Conservation (phyloP, 768 basidiomycete genomes). For the Tulasnella calospora region DNA sequence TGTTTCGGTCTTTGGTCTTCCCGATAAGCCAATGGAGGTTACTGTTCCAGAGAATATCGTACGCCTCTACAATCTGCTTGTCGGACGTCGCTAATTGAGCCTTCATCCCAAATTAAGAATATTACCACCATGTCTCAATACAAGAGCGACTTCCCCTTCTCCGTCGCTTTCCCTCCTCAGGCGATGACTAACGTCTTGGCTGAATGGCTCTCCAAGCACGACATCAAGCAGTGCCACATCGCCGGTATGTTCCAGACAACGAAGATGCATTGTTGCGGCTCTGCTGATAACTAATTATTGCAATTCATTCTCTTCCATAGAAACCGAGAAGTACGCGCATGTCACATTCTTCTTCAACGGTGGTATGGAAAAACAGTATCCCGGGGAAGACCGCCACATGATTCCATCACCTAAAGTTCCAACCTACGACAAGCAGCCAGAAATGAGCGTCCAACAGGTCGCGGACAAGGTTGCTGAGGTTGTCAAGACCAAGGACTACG, state of each 20-base stretch:
- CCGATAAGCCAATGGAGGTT: slow-evolving; percentile 80
- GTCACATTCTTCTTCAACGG: slow-evolving; percentile 99
- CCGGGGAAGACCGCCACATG: slow-evolving; percentile 76
- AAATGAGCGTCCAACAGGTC: slow-evolving; percentile 83
- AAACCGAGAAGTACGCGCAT: slow-evolving; percentile 98
- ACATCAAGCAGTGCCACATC: slow-evolving; percentile 79
- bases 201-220: slow-evolving; percentile 79
- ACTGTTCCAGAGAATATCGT: slow-evolving; percentile 76
- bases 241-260: slow-evolving; percentile 50
- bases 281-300: background rate
- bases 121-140: slow-evolving; percentile 94
- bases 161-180: slow-evolving; percentile 89
- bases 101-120: slow-evolving; percentile 43
- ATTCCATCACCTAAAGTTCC: slow-evolving; percentile 89
- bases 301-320: slow-evolving; percentile 36
- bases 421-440: slow-evolving; percentile 87
- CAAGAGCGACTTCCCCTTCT: slow-evolving; percentile 85
- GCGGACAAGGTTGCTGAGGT: slow-evolving; percentile 91
- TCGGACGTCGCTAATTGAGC: background rate
- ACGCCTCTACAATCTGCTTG: slow-evolving; percentile 33
- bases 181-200: slow-evolving; percentile 91
- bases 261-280: background rate
- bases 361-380: slow-evolving; percentile 88
- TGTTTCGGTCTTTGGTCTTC: slow-evolving; percentile 68
- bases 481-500: slow-evolving; percentile 60